Percentiles rank a stretch among this genome's conserved stretches.
phyloP scores from a whole-genome alignment of 2,329 filamentous ascomycete species.

The Xylaria sp. region DNA sequence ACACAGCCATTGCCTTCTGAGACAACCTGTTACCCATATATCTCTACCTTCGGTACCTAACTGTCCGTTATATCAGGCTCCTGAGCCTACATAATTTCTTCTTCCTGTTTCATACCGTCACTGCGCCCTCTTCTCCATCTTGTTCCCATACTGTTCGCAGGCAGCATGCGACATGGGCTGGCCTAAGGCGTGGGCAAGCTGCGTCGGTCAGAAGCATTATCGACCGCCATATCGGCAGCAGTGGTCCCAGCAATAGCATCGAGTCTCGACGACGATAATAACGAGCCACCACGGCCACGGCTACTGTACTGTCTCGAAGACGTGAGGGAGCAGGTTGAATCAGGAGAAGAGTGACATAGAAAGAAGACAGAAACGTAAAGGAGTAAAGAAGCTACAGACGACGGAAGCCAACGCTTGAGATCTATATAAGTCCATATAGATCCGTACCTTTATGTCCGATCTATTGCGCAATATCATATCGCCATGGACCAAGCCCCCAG shows the following conservation, averaged over 20 bases:
- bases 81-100: background rate
- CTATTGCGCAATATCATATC: background rate
- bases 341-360: no score
- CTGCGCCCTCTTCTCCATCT: slow-evolving; percentile 18
- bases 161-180: slow-evolving; percentile 46
- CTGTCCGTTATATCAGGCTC: background rate
- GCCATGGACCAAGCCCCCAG: slow-evolving; percentile 47
- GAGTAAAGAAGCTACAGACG: background rate
- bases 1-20: background rate
- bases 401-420: background rate
- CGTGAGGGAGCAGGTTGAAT: background rate
- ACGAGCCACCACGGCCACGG: background rate
- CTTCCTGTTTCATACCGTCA: slow-evolving; percentile 1
- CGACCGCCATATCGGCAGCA: slow-evolving; percentile 40
- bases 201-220: slow-evolving; percentile 47
- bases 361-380: background rate
- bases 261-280: background rate
- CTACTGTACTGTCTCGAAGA: slow-evolving; percentile 5
- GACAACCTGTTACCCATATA: background rate
- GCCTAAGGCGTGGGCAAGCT: slow-evolving; percentile 45
- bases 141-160: slow-evolving; percentile 3
- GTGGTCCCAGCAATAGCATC: slow-evolving; percentile 24
- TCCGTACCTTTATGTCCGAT: background rate
- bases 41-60: background rate
- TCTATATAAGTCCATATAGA: background rate